A percentile compares a stretch with the other conserved stretches of the same genome.
Conservation (phyloP, 2,329 filamentous ascomycete species). For the Stachybotrys echinatus region DNA sequence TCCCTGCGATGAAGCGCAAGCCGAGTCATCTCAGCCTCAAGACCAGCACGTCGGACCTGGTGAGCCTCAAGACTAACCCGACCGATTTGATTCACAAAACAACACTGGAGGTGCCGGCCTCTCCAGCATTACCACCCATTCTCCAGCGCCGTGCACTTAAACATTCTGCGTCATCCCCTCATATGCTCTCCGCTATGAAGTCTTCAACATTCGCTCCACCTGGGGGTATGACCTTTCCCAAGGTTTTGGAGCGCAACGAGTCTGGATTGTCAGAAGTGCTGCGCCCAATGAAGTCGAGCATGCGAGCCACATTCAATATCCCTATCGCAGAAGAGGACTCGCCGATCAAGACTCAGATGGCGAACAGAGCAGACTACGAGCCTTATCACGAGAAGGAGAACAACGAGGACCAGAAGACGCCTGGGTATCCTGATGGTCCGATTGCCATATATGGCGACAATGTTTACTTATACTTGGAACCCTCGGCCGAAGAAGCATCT, state of each 20-base stretch:
- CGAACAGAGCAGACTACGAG: slow-evolving; percentile 50
- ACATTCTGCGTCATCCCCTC: slow-evolving; percentile 62
- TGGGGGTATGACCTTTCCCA: slow-evolving; percentile 61
- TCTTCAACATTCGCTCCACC: slow-evolving; percentile 55
- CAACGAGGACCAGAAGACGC: slow-evolving; percentile 74
- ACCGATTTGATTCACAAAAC: slow-evolving; percentile 41
- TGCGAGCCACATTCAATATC: slow-evolving; percentile 30
- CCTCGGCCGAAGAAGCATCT: slow-evolving; percentile 69
- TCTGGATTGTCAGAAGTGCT: slow-evolving; percentile 54
- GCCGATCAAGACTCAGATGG: slow-evolving; percentile 56
- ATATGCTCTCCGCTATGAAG: slow-evolving; percentile 56
- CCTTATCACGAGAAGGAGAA: slow-evolving; percentile 62
- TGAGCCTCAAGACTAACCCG: not conserved
- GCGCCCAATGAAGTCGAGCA: slow-evolving; percentile 42
- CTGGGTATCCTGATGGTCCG: slow-evolving; percentile 76
- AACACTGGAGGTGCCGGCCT: slow-evolving; percentile 49
- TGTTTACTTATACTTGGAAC: slow-evolving; percentile 75
- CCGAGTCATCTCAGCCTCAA: slow-evolving; percentile 75
- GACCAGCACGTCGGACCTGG: slow-evolving; percentile 50
- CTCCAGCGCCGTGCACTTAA: slow-evolving; percentile 59
- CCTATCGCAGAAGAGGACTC: slow-evolving; percentile 53
- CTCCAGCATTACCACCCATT: slow-evolving; percentile 52
- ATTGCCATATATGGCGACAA: slow-evolving; percentile 76
- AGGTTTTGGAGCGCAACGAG: slow-evolving; percentile 54
- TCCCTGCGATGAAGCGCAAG: slow-evolving; percentile 66